Evolutionary conservation across 208 protist species (phyloP).

Genomic region (Leishmania arabica): DNA sequence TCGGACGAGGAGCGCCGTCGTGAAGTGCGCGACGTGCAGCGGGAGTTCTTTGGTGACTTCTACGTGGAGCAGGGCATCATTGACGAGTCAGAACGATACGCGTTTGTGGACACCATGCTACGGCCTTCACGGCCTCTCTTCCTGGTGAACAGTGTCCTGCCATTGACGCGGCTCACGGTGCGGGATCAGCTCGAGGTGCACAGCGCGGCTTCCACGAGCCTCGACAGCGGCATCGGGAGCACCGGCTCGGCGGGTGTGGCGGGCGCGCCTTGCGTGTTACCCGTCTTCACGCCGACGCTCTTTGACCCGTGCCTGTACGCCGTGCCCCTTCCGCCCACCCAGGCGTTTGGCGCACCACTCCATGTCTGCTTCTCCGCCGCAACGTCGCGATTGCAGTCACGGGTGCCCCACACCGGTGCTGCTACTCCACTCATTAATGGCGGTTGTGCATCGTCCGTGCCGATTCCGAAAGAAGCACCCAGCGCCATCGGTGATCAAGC

Average conservation of each 20-base stretch:
- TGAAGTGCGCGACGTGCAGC: conserved; percentile 60
- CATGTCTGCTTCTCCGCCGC: conserved; percentile 42
- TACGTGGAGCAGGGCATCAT: conserved; percentile 72
- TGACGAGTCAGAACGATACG: conserved; percentile 23
- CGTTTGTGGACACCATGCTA: conserved; percentile 66
- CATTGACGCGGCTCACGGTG: conserved; percentile 60
- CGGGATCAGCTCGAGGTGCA: conserved; percentile 69
- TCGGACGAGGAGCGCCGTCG: conserved; percentile 60
- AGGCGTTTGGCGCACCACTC: conserved; percentile 39
- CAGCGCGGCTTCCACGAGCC: not conserved
- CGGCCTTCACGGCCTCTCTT: conserved; percentile 50
- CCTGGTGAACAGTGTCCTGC: conserved; percentile 50
- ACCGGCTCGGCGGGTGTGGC: not conserved
- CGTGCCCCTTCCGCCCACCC: conserved; percentile 42
- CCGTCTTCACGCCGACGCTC: conserved; percentile 40
- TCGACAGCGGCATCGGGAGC: not conserved
- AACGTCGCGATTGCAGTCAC: conserved; percentile 16
- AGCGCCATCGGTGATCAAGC: not conserved
- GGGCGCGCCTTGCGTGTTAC: not conserved
- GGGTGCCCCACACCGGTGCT: not conserved
- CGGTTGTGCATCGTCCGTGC: not conserved
- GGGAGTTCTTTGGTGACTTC: conserved; percentile 77
- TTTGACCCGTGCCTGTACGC: conserved; percentile 44
- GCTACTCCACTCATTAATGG: not conserved
- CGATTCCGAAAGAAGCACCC: not conserved